phyloP scores from a whole-genome alignment of 2,329 filamentous ascomycete species.

The Mycosphaerella arachidis region DNA sequence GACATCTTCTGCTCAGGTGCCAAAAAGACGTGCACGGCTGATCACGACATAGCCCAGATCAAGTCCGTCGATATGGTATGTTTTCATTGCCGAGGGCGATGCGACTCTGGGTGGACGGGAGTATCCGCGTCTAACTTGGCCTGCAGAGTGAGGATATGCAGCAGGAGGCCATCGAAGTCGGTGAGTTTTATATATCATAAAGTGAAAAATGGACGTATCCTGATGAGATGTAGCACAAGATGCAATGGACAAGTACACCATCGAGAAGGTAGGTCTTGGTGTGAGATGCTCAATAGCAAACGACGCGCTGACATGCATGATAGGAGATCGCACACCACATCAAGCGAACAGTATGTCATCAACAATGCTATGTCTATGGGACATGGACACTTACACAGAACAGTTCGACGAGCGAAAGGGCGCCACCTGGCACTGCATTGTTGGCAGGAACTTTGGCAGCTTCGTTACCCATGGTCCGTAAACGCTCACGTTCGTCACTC shows the following conservation, averaged over 20 bases:
- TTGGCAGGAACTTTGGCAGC: conserved; percentile 96
- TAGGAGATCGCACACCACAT: conserved; percentile 95
- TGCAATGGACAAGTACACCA: conserved; percentile 66
- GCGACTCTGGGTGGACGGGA: not conserved
- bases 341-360: conserved; percentile 72
- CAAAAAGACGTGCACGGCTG: conserved; percentile 7
- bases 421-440: conserved; percentile 98
- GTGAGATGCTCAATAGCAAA: conserved; percentile 1
- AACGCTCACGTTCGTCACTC: not conserved
- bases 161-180: conserved; percentile 88
- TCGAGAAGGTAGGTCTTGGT: conserved; percentile 60
- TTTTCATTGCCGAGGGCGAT: not conserved
- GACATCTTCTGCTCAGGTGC: conserved; percentile 25
- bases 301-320: not conserved
- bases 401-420: conserved; percentile 97
- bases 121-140: not conserved
- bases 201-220: not conserved
- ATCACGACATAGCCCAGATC: conserved; percentile 67
- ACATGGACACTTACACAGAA: not conserved
- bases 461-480: conserved; percentile 91
- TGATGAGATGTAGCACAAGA: conserved; percentile 53
- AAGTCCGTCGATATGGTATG: conserved; percentile 98
- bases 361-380: not conserved
- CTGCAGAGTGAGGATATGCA: conserved; percentile 92
- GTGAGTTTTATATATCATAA: conserved; percentile 52